These are phyloP conservation scores for Xylariales sp. DNA, from an alignment of 2,329 filamentous ascomycete species.

Conservation along the genomic window DNA sequence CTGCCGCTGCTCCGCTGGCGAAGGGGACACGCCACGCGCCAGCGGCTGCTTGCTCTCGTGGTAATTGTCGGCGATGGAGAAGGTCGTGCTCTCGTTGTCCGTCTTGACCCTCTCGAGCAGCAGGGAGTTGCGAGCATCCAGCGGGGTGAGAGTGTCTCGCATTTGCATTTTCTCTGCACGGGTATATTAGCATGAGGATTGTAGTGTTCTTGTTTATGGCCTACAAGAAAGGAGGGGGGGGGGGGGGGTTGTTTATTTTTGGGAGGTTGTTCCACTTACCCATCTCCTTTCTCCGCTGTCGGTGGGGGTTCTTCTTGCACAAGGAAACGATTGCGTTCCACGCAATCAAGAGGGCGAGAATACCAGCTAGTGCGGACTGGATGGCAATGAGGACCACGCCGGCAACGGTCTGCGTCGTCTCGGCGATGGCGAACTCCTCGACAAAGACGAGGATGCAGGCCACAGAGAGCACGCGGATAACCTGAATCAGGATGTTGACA, in stretches of 20 bases:
- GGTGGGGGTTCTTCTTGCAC: constrained; percentile 85
- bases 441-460: constrained; percentile 90
- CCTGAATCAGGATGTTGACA: constrained; percentile 89
- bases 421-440: constrained; percentile 80
- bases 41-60: constrained; percentile 26
- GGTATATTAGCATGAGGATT: not conserved
- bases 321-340: constrained; percentile 84
- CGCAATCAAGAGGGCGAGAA: constrained; percentile 80
- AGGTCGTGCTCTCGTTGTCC: constrained; percentile 32
- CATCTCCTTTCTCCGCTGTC: constrained; percentile 81
- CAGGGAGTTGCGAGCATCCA: constrained; percentile 83
- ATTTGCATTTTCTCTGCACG: constrained; percentile 69
- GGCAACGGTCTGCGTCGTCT: constrained; percentile 91
- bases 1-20: too few species aligned
- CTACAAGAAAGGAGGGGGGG: too few species aligned
- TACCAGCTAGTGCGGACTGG: constrained; percentile 76
- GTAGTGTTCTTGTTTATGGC: too few species aligned
- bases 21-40: constrained; percentile 23
- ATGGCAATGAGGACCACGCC: constrained; percentile 92
- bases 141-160: constrained; percentile 76
- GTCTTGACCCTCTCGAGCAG: constrained; percentile 59
- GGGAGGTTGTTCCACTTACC: constrained; percentile 52
- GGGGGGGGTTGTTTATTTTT: too few species aligned
- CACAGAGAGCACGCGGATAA: constrained; percentile 84
- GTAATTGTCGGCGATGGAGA: constrained; percentile 36